These are phyloP conservation scores for Fusarium pilosicola DNA, from an alignment of 2,329 filamentous ascomycete genomes.

Conservation along the genomic window DNA sequence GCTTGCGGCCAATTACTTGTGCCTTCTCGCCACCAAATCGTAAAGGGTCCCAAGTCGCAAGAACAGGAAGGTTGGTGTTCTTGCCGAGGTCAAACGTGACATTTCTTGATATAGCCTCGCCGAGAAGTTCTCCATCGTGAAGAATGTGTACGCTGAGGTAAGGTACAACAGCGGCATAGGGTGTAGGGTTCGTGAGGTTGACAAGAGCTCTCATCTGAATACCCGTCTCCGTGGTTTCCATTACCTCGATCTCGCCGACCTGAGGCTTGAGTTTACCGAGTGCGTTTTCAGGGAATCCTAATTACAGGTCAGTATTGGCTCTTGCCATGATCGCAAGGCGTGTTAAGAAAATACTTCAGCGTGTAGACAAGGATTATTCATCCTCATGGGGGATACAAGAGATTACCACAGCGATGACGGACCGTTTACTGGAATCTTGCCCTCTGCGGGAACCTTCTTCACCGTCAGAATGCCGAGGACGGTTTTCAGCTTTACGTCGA, in stretches of 20 bases:
- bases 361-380: constrained; percentile 38
- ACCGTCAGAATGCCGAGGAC: constrained; percentile 83
- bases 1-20: constrained; percentile 70
- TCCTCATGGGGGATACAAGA: constrained; percentile 42
- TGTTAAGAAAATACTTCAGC: constrained; percentile 46
- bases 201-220: constrained; percentile 76
- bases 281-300: constrained; percentile 68
- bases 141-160: constrained; percentile 80
- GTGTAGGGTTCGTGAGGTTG: constrained; percentile 90
- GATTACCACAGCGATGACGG: constrained; percentile 69
- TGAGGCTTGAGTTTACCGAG: constrained; percentile 65
- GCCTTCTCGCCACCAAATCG: constrained; percentile 69
- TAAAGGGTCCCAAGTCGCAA: constrained; percentile 78
- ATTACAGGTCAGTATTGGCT: constrained; percentile 48
- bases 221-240: constrained; percentile 76
- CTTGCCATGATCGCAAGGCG: constrained; percentile 36
- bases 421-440: constrained; percentile 92
- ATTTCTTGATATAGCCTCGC: constrained; percentile 75
- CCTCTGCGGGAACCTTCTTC: constrained; percentile 85
- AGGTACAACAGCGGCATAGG: constrained; percentile 85
- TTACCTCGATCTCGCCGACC: constrained; percentile 76
- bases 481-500: constrained; percentile 85
- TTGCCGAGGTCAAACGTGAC: constrained; percentile 72
- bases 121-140: constrained; percentile 78
- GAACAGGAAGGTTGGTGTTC: constrained; percentile 75